A percentile compares a stretch with the other conserved stretches of the same genome.
phyloP scores from a whole-genome alignment of 306 rosid genomes.

The Herpetospermum pedunculosum region DNA sequence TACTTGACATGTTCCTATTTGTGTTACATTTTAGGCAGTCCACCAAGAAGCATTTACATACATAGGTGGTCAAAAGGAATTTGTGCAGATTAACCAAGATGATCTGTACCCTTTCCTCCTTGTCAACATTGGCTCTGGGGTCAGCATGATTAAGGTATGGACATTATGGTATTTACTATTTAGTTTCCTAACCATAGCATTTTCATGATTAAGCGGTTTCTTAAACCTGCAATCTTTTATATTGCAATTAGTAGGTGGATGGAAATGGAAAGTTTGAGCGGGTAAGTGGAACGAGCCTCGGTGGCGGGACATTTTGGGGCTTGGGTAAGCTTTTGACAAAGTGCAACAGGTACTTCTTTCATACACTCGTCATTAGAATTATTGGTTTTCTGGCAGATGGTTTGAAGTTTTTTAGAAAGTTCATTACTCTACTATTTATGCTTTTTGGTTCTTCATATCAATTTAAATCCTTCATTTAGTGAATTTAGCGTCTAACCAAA shows the following conservation, averaged over 20 bases:
- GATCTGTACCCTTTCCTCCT: constrained; percentile 89
- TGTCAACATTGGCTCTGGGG: constrained; percentile 94
- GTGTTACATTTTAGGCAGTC: constrained; percentile 38
- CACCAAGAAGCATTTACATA: constrained; percentile 74
- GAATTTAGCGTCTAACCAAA: background rate
- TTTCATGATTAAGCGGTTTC: background rate
- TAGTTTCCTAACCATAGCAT: background rate
- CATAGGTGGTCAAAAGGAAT: constrained; percentile 59
- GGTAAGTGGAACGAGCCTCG: constrained; percentile 94
- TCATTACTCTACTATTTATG: background rate
- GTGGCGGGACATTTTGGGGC: constrained; percentile 99
- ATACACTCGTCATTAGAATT: constrained; percentile 7
- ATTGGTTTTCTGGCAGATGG: background rate
- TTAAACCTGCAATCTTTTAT: constrained; percentile 8
- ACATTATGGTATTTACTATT: constrained; percentile 8
- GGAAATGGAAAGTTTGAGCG: constrained; percentile 83
- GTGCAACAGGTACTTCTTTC: constrained; percentile 54
- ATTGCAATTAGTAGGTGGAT: constrained; percentile 54
- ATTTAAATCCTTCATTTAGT: background rate
- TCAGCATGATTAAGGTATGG: constrained; percentile 89
- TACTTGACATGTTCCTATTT: background rate
- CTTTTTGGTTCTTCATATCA: background rate
- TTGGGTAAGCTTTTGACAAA: constrained; percentile 85
- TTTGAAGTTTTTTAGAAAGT: background rate
- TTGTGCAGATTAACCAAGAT: constrained; percentile 58